Conservation (phyloP, 495 filamentous ascomycete species). For the Penicillium psychrofluorescens region DNA sequence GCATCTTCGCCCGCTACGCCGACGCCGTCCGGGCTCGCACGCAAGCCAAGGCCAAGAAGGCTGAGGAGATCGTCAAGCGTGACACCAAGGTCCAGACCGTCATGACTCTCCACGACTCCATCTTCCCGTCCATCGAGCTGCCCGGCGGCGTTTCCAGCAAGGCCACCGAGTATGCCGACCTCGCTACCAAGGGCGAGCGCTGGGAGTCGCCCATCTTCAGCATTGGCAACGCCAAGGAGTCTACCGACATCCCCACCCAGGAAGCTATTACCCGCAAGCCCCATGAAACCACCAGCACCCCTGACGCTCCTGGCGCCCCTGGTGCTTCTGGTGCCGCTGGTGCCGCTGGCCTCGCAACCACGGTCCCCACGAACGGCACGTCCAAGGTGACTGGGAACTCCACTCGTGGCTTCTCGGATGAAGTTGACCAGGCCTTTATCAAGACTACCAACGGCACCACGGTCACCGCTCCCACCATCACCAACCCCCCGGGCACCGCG, state of each 20-base stretch:
- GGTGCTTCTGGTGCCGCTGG: too few species aligned
- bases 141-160: slow-evolving; percentile 89
- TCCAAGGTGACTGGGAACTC: slow-evolving; percentile 14
- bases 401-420: slow-evolving; percentile 44
- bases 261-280: slow-evolving; percentile 61
- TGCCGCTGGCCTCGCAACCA: not conserved
- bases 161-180: slow-evolving; percentile 88
- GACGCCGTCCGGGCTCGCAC: slow-evolving; percentile 67
- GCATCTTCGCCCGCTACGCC: slow-evolving; percentile 82
- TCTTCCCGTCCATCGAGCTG: slow-evolving; percentile 81
- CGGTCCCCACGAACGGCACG: slow-evolving; percentile 9
- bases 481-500: not conserved
- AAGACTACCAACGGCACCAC: slow-evolving; percentile 12
- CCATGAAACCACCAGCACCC: slow-evolving; percentile 34
- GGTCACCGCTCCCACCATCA: too few species aligned
- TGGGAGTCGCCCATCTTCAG: slow-evolving; percentile 95
- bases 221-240: slow-evolving; percentile 71
- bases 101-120: slow-evolving; percentile 80
- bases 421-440: slow-evolving; percentile 48
- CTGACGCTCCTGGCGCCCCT: too few species aligned
- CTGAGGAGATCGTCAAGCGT: slow-evolving; percentile 43
- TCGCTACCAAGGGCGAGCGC: slow-evolving; percentile 79
- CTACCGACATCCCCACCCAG: slow-evolving; percentile 59
- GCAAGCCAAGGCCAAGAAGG: slow-evolving; percentile 66
- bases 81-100: slow-evolving; percentile 73